These are phyloP conservation scores for Podaxis rugospora DNA, from an alignment of 768 basidiomycete genomes.

Conservation along the genomic window DNA sequence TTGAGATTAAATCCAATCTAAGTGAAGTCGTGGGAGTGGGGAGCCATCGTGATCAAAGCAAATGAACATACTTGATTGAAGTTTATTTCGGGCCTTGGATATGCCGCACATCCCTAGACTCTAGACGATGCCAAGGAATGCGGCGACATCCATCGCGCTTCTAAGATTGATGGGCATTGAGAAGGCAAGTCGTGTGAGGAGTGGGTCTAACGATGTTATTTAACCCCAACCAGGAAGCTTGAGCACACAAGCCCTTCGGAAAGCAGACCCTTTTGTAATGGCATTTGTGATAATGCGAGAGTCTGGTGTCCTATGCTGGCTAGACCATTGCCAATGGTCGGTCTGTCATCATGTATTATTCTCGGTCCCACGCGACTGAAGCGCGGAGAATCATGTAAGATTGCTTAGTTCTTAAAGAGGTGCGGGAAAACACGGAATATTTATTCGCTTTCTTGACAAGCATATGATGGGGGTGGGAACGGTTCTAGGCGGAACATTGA, in stretches of 20 bases:
- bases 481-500: background rate
- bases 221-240: background rate
- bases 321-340: background rate
- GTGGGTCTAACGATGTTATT: too few relatives aligned
- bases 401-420: background rate
- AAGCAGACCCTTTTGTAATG: background rate
- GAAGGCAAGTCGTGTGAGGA: background rate
- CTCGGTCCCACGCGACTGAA: background rate
- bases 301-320: background rate
- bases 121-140: background rate
- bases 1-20: background rate
- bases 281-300: background rate
- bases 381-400: background rate
- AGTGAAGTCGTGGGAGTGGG: background rate
- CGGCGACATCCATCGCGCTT: background rate
- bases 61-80: background rate
- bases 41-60: background rate
- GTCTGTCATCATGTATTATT: background rate
- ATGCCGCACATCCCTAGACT: background rate
- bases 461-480: background rate
- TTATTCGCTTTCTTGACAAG: background rate
- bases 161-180: background rate
- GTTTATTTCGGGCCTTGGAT: background rate
- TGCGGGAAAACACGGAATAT: background rate
- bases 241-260: background rate